These are phyloP conservation scores for Candida easanensis DNA, from an alignment of 805 yeast species.

Conservation along the genomic window DNA sequence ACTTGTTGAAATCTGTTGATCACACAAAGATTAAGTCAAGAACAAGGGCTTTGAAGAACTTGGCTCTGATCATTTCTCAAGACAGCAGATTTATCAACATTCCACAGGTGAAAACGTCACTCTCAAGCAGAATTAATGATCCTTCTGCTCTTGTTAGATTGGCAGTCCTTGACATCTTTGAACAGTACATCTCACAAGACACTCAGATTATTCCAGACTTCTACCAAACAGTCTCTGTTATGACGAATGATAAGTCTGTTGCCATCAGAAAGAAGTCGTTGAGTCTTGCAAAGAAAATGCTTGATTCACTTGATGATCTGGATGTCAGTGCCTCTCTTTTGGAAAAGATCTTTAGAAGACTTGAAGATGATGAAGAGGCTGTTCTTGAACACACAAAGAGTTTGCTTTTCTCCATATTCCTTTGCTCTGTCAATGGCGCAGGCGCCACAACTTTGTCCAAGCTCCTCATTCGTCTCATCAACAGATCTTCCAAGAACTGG, in stretches of 20 bases:
- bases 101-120: conserved; percentile 48
- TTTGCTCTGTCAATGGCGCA: neutral
- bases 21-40: conserved; percentile 50
- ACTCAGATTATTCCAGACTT: conserved; percentile 47
- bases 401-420: conserved; percentile 33
- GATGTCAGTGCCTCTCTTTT: conserved; percentile 41
- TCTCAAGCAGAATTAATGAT: conserved; percentile 53
- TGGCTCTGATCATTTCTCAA: conserved; percentile 51
- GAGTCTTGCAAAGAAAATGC: conserved; percentile 48
- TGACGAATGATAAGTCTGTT: conserved; percentile 55
- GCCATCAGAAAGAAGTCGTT: conserved; percentile 64
- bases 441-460: neutral
- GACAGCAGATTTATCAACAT: conserved; percentile 51
- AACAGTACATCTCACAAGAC: conserved; percentile 41
- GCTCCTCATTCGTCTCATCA: neutral
- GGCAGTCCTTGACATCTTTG: conserved; percentile 68
- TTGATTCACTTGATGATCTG: conserved; percentile 30
- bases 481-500: conserved; percentile 26
- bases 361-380: conserved; percentile 70
- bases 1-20: conserved; percentile 47
- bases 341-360: conserved; percentile 48
- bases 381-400: conserved; percentile 42
- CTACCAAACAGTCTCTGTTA: conserved; percentile 33
- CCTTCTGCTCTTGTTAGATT: conserved; percentile 71
- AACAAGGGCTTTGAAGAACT: conserved; percentile 62